phyloP scores from a whole-genome alignment of 1,284 basidiomycete species.

The Ganoderma sp. region DNA sequence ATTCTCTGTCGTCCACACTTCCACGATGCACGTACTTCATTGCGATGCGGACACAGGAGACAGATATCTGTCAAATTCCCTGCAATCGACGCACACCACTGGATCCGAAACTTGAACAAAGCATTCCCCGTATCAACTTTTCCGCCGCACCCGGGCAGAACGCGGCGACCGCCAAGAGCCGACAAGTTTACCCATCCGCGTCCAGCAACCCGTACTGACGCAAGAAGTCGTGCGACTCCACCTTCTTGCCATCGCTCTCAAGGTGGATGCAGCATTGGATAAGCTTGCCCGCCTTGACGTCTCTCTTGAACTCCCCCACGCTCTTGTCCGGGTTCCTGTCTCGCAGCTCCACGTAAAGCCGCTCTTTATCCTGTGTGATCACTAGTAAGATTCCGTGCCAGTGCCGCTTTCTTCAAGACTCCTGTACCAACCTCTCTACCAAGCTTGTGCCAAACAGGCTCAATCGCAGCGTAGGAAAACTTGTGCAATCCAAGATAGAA shows the following conservation, averaged over 20 bases:
- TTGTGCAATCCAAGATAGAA: constrained; percentile 38
- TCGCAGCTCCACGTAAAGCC: constrained; percentile 25
- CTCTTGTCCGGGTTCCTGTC: constrained; percentile 25
- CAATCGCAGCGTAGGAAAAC: constrained; percentile 25
- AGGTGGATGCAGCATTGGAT: constrained; percentile 39
- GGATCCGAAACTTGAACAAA: not conserved
- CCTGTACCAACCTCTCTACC: constrained; percentile 24
- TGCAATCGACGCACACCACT: not conserved
- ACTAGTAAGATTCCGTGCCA: not conserved
- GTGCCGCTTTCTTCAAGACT: not conserved
- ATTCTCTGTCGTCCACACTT: not conserved
- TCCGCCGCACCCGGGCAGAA: not conserved
- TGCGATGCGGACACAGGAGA: not conserved
- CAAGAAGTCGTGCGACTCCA: constrained; percentile 29
- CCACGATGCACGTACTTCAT: not conserved
- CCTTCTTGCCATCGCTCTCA: constrained; percentile 23
- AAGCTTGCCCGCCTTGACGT: constrained; percentile 33
- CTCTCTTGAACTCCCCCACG: constrained; percentile 24
- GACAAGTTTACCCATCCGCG: constrained; percentile 12
- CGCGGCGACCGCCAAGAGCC: not conserved
- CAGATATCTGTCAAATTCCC: not conserved
- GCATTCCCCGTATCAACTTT: not conserved
- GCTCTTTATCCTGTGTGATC: constrained; percentile 28
- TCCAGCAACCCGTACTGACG: constrained; percentile 21
- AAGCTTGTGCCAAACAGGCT: constrained; percentile 35